Evolutionary conservation across 139 green algal genomes (phyloP).

Genomic region (Penium margaritaceum): DNA sequence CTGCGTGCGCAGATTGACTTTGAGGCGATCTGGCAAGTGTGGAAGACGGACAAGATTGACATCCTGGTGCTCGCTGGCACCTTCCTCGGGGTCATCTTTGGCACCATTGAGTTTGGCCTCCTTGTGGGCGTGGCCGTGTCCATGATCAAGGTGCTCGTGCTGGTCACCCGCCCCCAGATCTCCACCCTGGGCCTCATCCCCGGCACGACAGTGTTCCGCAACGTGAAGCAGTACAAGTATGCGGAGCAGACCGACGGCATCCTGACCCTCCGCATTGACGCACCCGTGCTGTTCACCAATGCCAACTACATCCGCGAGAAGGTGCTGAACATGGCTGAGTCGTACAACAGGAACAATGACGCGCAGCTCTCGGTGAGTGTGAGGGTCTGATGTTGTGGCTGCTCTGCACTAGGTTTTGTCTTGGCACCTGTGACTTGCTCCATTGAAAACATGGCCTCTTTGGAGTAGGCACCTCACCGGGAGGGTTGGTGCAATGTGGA

Average conservation of each 20-base stretch:
- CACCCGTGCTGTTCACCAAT: conserved; percentile 64
- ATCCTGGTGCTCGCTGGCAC: conserved; percentile 28
- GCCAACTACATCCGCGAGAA: conserved; percentile 58
- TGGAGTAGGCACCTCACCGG: no score
- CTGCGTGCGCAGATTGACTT: conserved; percentile 27
- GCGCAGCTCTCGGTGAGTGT: conserved; percentile 6
- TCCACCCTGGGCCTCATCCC: conserved; percentile 68
- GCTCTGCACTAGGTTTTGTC: not conserved
- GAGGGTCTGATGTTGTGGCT: not conserved
- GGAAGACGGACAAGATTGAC: conserved; percentile 40
- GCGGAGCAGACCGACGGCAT: conserved; percentile 54
- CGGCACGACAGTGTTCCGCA: conserved; percentile 56
- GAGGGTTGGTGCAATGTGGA: no score
- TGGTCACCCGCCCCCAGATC: conserved; percentile 61
- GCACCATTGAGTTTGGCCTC: conserved; percentile 19
- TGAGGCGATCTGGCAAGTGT: conserved; percentile 7
- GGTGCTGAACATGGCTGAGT: not conserved
- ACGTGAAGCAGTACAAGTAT: conserved; percentile 70
- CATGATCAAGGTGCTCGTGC: conserved; percentile 4
- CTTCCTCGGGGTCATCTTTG: conserved; percentile 38
- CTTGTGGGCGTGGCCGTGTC: conserved; percentile 6
- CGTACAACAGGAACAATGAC: not conserved
- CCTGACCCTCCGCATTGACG: conserved; percentile 62
- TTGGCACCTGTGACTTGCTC: not conserved
- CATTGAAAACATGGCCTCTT: not conserved